Conservation (phyloP, 2,329 filamentous ascomycete genomes). For the Penicillium vulpinum region DNA sequence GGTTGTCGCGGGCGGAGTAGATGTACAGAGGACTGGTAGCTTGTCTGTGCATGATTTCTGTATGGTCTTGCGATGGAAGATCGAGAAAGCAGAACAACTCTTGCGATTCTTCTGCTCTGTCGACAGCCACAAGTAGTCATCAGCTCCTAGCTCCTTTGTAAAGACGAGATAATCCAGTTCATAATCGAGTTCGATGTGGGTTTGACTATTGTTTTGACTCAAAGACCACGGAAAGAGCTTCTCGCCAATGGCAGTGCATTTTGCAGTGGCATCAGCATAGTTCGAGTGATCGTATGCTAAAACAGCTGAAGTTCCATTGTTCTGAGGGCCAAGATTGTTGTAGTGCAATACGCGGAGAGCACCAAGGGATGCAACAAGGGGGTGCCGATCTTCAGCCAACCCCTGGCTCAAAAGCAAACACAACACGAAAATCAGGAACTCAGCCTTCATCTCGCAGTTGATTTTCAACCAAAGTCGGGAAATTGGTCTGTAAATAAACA, state of each 20-base stretch:
- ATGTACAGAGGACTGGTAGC: conserved; percentile 25
- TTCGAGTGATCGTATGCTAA: conserved; percentile 17
- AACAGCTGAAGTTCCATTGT: conserved; percentile 28
- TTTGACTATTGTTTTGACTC: conserved; percentile 10
- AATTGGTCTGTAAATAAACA: neutral
- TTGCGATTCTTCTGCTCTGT: neutral
- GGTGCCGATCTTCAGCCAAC: neutral
- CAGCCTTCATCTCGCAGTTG: neutral
- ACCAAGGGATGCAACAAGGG: conserved; percentile 14
- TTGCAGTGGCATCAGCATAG: conserved; percentile 12
- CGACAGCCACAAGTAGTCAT: conserved; percentile 21
- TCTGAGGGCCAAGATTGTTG: conserved; percentile 26
- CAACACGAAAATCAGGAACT: neutral
- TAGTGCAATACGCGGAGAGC: conserved; percentile 27
- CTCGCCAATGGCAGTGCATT: conserved; percentile 27
- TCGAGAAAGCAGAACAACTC: conserved; percentile 22
- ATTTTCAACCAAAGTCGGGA: neutral
- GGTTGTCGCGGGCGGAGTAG: conserved; percentile 21
- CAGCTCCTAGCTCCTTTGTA: conserved; percentile 7
- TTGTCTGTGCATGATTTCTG: conserved; percentile 13
- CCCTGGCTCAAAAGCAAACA: neutral
- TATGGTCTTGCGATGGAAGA: conserved; percentile 7
- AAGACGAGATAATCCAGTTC: conserved; percentile 26
- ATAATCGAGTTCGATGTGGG: conserved; percentile 8
- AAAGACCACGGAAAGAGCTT: conserved; percentile 17